These are phyloP conservation scores for Lentinus tigrinus DNA, from an alignment of 768 basidiomycete species.

Conservation along the genomic window DNA sequence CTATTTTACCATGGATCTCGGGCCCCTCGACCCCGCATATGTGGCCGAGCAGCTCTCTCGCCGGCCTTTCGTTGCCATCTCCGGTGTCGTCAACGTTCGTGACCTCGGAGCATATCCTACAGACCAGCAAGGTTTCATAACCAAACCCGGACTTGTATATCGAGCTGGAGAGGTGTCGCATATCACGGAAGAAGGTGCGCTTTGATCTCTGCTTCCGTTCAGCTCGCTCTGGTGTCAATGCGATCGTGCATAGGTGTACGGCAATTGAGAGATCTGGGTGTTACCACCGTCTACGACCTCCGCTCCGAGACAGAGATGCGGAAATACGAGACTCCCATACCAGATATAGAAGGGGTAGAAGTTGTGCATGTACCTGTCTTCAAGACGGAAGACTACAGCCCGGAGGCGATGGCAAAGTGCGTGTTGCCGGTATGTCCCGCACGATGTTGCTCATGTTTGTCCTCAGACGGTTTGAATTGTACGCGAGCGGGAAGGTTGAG, in stretches of 20 bases:
- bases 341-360: constrained; percentile 61
- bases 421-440: constrained; percentile 39
- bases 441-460: neutral
- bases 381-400: constrained; percentile 74
- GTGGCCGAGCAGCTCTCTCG: constrained; percentile 63
- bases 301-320: constrained; percentile 77
- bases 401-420: constrained; percentile 81
- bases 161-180: constrained; percentile 73
- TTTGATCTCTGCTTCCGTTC: no score
- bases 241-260: constrained; percentile 45
- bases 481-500: constrained; percentile 80
- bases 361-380: constrained; percentile 64
- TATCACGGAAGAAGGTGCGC: constrained; percentile 67
- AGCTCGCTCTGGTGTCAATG: neutral
- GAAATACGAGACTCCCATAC: constrained; percentile 68
- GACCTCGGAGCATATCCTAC: constrained; percentile 65
- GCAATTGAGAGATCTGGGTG: constrained; percentile 57
- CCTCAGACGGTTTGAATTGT: constrained; percentile 64
- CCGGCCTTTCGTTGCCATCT: constrained; percentile 66
- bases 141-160: constrained; percentile 55
- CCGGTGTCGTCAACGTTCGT: constrained; percentile 76
- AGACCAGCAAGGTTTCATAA: constrained; percentile 46
- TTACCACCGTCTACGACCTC: constrained; percentile 72
- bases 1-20: constrained; percentile 35
- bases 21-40: constrained; percentile 64